Percentiles rank a stretch among this genome's conserved stretches.
These are phyloP conservation scores for Globisporangium recalcitrans DNA, from an alignment of 352 stramenopile genomes.

Conservation along the genomic window DNA sequence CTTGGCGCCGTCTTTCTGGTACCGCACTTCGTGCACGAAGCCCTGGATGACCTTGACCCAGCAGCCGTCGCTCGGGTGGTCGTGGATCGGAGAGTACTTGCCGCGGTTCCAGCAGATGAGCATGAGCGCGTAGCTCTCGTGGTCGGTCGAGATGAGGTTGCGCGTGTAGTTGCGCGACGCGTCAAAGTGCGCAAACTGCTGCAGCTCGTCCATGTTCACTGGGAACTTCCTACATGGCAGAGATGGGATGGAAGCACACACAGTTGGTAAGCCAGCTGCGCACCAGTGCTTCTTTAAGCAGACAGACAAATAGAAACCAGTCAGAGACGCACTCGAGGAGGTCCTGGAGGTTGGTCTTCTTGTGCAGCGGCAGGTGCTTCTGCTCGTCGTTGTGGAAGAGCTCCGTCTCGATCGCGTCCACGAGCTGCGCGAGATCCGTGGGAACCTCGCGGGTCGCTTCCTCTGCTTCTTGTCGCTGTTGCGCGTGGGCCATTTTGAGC, in stretches of 20 bases:
- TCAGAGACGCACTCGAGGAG: conserved; percentile 41
- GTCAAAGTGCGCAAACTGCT: conserved; percentile 83
- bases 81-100: conserved; percentile 78
- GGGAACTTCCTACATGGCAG: conserved; percentile 29
- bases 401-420: conserved; percentile 47
- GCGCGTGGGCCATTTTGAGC: not conserved
- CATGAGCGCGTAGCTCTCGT: conserved; percentile 91
- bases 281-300: not conserved
- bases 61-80: conserved; percentile 86
- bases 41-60: conserved; percentile 86
- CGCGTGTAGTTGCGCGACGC: conserved; percentile 88
- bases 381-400: conserved; percentile 28
- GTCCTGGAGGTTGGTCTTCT: conserved; percentile 48
- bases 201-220: conserved; percentile 50
- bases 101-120: conserved; percentile 91
- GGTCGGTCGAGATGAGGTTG: conserved; percentile 92
- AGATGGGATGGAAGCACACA: not conserved
- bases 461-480: not conserved
- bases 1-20: conserved; percentile 34
- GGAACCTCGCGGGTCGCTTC: not conserved
- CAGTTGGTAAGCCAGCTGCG: not conserved
- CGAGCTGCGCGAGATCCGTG: conserved; percentile 44
- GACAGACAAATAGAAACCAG: not conserved
- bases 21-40: conserved; percentile 87
- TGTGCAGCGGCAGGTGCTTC: conserved; percentile 49